Percentiles rank a stretch among this genome's conserved stretches.
phyloP scores from a whole-genome alignment of 805 yeast genomes.

The Wickerhamiella brachini region DNA sequence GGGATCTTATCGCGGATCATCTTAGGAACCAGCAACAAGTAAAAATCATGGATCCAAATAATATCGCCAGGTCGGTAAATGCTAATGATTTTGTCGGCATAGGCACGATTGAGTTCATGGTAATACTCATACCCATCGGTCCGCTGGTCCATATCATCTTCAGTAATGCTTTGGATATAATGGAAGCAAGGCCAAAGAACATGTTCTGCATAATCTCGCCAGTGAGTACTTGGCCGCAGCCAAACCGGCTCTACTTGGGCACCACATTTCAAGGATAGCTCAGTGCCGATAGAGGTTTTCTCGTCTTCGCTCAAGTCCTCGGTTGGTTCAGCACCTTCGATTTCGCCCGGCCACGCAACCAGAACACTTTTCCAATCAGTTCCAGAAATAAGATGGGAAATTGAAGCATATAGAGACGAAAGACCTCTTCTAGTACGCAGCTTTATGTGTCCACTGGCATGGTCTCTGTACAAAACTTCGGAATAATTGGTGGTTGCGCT shows the following conservation, averaged over 20 bases:
- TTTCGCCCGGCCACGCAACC: constrained; percentile 94
- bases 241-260: constrained; percentile 48
- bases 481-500: constrained; percentile 50
- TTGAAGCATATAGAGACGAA: constrained; percentile 69
- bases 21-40: constrained; percentile 68
- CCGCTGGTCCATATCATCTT: constrained; percentile 29
- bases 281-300: constrained; percentile 32
- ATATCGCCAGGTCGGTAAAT: constrained; percentile 80
- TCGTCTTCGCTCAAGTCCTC: constrained; percentile 38
- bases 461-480: constrained; percentile 17
- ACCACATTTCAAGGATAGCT: constrained; percentile 26
- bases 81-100: constrained; percentile 59
- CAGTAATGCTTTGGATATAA: constrained; percentile 45
- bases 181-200: constrained; percentile 92
- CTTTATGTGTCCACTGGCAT: constrained; percentile 19
- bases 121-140: constrained; percentile 74
- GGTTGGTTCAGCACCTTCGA: constrained; percentile 25
- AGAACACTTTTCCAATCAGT: constrained; percentile 79
- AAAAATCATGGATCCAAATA: constrained; percentile 87
- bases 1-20: constrained; percentile 66
- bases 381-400: constrained; percentile 25
- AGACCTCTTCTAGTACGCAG: constrained; percentile 54
- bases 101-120: constrained; percentile 80
- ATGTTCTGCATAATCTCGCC: constrained; percentile 85
- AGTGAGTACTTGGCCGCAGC: constrained; percentile 61